Evolutionary conservation across 1,284 basidiomycete genomes (phyloP).

Genomic region (Moesziomyces globuligerus): DNA sequence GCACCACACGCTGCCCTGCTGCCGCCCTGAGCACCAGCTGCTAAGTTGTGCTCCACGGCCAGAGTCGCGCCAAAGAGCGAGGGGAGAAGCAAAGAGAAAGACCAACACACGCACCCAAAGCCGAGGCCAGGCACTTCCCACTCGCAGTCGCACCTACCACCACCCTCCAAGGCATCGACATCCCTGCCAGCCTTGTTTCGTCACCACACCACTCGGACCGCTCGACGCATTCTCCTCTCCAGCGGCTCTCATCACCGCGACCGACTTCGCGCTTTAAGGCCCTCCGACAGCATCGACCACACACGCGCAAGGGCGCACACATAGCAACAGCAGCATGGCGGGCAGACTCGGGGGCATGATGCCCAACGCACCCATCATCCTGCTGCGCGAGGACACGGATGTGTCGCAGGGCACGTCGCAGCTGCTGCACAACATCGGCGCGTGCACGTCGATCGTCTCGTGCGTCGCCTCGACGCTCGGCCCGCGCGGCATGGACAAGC

Average conservation of each 20-base stretch:
- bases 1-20: neutral
- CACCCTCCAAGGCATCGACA: slow-evolving; percentile 4
- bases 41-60: slow-evolving; percentile 8
- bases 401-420: slow-evolving; percentile 94
- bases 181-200: neutral
- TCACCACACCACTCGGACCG: neutral
- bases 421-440: slow-evolving; percentile 89
- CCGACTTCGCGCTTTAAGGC: neutral
- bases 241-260: neutral
- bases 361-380: slow-evolving; percentile 62
- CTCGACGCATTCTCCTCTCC: neutral
- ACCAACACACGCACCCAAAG: slow-evolving; percentile 27
- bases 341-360: slow-evolving; percentile 56
- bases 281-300: neutral
- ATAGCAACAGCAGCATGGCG: slow-evolving; percentile 26
- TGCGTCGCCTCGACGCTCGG: slow-evolving; percentile 86
- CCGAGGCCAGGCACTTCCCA: slow-evolving; percentile 1
- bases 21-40: neutral
- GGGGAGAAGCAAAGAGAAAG: slow-evolving; percentile 32
- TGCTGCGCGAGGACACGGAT: slow-evolving; percentile 81
- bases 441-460: slow-evolving; percentile 61
- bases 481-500: slow-evolving; percentile 97
- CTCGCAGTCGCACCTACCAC: slow-evolving; percentile 1
- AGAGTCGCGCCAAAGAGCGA: slow-evolving; percentile 31
- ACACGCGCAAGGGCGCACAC: neutral